Percentiles rank a stretch among this genome's conserved stretches.
These are phyloP conservation scores for Mycotypha africana DNA, from an alignment of 371 early-diverging fungal genomes.

Conservation along the genomic window DNA sequence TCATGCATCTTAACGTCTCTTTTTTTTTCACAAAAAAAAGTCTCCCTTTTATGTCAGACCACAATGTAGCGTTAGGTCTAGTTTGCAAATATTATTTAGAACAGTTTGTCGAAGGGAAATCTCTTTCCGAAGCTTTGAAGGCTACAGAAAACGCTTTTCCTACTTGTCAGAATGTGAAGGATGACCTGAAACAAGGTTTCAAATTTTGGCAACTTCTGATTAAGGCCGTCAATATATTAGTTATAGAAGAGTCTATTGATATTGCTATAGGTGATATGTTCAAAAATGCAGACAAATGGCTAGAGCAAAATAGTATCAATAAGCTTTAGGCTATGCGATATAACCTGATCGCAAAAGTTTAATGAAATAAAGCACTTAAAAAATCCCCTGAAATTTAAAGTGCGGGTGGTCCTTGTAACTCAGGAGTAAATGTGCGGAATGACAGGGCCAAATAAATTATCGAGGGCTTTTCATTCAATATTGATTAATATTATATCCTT, in stretches of 20 bases:
- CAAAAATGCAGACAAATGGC: constrained; percentile 43
- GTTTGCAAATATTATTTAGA: constrained; percentile 46
- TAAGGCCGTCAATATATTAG: constrained; percentile 23
- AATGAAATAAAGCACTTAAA: too few species aligned
- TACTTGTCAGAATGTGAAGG: constrained; percentile 29
- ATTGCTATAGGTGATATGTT: constrained; percentile 29
- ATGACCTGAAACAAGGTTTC: constrained; percentile 43
- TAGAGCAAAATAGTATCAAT: constrained; percentile 10
- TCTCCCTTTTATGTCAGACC: constrained; percentile 47
- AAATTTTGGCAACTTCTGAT: constrained; percentile 48
- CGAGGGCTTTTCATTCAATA: too few species aligned
- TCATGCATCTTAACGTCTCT: background rate
- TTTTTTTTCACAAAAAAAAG: constrained; percentile 14
- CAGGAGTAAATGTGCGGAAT: too few species aligned
- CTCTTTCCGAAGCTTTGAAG: constrained; percentile 17
- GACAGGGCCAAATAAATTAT: too few species aligned
- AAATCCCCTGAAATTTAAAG: too few species aligned
- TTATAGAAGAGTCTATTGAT: constrained; percentile 16
- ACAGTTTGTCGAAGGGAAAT: constrained; percentile 19
- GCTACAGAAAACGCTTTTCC: constrained; percentile 39
- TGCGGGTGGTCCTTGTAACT: too few species aligned
- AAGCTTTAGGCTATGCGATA: too few species aligned
- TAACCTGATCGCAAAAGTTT: too few species aligned
- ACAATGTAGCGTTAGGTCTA: constrained; percentile 50
- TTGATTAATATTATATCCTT: too few species aligned